Evolutionary conservation across 2,329 filamentous ascomycete genomes (phyloP).

Genomic region (Nannizziopsis arthrosporioides): DNA sequence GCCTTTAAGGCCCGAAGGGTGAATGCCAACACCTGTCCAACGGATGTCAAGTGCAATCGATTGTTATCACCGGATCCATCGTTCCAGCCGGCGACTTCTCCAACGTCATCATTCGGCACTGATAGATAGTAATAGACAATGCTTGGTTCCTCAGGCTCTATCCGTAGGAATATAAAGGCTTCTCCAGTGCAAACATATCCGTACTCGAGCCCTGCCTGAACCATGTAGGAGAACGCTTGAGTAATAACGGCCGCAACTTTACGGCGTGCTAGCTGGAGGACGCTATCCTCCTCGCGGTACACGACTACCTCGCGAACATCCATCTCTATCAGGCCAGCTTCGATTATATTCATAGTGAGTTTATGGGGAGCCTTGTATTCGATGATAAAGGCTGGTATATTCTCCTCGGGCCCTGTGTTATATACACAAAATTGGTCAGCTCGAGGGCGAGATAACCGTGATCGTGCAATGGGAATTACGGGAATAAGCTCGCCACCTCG

Average conservation of each 20-base stretch:
- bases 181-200: conserved; percentile 36
- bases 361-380: conserved; percentile 43
- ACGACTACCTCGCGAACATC: conserved; percentile 32
- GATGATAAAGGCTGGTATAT: conserved; percentile 22
- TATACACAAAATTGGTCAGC: conserved; percentile 29
- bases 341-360: conserved; percentile 34
- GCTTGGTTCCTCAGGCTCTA: conserved; percentile 21
- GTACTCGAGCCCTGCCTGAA: conserved; percentile 36
- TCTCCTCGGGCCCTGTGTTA: conserved; percentile 17
- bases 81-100: conserved; percentile 16
- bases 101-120: conserved; percentile 25
- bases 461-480: conserved; percentile 1
- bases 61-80: conserved; percentile 3
- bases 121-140: conserved; percentile 26
- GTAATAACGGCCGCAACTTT: conserved; percentile 36
- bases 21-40: conserved; percentile 26
- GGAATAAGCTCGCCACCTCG: no score
- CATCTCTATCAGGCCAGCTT: conserved; percentile 33
- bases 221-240: conserved; percentile 42
- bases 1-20: conserved; percentile 20
- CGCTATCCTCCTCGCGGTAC: conserved; percentile 22
- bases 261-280: conserved; percentile 17
- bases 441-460: conserved; percentile 16
- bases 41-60: conserved; percentile 21
- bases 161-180: conserved; percentile 35